phyloP scores from a whole-genome alignment of 1,284 basidiomycete species.

The Ustilago cynodontis region DNA sequence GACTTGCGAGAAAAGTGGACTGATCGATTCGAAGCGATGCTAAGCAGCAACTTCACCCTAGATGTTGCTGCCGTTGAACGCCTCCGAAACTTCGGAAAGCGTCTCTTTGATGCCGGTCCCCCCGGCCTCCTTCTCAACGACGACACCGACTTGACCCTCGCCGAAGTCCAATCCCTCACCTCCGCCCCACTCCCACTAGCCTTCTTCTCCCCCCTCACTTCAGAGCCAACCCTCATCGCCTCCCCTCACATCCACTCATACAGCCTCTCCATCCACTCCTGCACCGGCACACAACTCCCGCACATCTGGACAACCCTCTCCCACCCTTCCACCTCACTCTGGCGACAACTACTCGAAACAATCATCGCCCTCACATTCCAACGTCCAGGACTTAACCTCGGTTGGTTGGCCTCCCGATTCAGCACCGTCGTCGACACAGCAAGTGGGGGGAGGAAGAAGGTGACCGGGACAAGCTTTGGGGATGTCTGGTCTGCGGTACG shows the following conservation, averaged over 20 bases:
- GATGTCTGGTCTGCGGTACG: conserved; percentile 16
- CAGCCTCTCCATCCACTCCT: neutral
- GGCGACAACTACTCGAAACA: conserved; percentile 21
- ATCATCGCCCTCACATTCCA: conserved; percentile 5
- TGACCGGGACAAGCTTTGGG: conserved; percentile 13
- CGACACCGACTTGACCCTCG: neutral
- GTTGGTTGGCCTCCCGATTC: conserved; percentile 15
- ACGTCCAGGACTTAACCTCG: conserved; percentile 24
- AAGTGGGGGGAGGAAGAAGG: neutral
- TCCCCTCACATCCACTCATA: conserved; percentile 10
- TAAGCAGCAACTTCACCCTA: neutral
- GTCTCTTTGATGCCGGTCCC: neutral
- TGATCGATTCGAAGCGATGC: neutral
- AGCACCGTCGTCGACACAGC: neutral
- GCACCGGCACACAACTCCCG: neutral
- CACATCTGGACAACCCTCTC: conserved; percentile 38
- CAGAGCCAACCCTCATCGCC: conserved; percentile 10
- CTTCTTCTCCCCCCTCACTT: conserved; percentile 22
- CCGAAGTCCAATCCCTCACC: conserved; percentile 9
- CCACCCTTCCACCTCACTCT: neutral
- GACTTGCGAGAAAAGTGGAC: conserved; percentile 8
- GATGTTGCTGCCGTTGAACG: conserved; percentile 7
- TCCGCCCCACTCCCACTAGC: conserved; percentile 14
- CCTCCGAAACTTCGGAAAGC: conserved; percentile 1
- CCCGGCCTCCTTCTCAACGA: conserved; percentile 4